These are phyloP conservation scores for Fusarium clavum DNA, from an alignment of 2,329 filamentous ascomycete species.

Conservation along the genomic window DNA sequence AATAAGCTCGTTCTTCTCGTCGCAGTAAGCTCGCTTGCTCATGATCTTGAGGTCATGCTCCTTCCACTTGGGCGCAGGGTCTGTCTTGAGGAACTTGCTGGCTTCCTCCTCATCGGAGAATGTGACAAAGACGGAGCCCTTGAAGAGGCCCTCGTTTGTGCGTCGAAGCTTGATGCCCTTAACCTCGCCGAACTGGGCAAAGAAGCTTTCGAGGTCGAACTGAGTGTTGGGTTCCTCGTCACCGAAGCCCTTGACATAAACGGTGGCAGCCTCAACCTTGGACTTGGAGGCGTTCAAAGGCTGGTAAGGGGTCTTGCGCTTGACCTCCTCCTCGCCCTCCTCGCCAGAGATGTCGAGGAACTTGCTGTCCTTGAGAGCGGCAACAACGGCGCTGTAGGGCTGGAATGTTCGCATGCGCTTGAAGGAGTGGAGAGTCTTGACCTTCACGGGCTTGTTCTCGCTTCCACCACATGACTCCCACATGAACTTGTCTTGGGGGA, in stretches of 20 bases:
- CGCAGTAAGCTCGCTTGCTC: constrained; percentile 88
- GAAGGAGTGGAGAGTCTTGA: constrained; percentile 85
- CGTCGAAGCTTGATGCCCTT: constrained; percentile 90
- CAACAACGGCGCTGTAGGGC: constrained; percentile 84
- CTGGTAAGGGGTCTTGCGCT: constrained; percentile 79
- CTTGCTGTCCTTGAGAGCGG: constrained; percentile 82
- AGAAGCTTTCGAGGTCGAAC: constrained; percentile 94
- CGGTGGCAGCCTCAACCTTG: constrained; percentile 76
- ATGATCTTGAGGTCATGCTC: constrained; percentile 82
- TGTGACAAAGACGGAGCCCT: constrained; percentile 96
- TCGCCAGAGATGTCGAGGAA: constrained; percentile 79
- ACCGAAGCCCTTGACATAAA: constrained; percentile 96
- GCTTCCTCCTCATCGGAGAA: constrained; percentile 84
- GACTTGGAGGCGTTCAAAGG: constrained; percentile 69
- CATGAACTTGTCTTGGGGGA: constrained; percentile 89
- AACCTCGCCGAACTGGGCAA: constrained; percentile 81
- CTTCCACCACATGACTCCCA: constrained; percentile 81
- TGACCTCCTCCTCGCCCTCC: constrained; percentile 76
- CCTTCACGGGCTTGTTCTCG: constrained; percentile 82
- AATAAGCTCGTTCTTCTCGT: constrained; percentile 80
- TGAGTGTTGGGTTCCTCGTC: constrained; percentile 86
- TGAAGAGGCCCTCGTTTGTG: constrained; percentile 78
- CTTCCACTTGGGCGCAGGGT: constrained; percentile 87
- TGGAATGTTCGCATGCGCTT: constrained; percentile 97
- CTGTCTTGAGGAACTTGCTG: constrained; percentile 81